A percentile compares a stretch with the other conserved stretches of the same genome.
Evolutionary conservation across 768 basidiomycete species (phyloP).

Genomic region (Hypholoma fasciculare): DNA sequence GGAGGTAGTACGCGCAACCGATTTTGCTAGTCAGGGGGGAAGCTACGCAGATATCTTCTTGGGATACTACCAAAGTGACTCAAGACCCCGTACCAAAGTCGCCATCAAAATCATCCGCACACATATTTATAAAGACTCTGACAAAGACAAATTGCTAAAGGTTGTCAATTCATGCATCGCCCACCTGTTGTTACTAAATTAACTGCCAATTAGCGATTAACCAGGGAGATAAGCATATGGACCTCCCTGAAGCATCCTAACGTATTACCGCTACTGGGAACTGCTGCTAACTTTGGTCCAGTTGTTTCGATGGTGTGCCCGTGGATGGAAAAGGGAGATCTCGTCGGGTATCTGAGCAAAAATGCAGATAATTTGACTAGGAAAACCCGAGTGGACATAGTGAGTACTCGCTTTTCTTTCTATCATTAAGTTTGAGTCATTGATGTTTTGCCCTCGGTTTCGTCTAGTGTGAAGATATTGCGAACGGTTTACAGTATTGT

Average conservation of each 20-base stretch:
- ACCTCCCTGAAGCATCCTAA: slow-evolving; percentile 5
- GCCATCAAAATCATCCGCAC: slow-evolving; percentile 17
- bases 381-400: slow-evolving; percentile 3
- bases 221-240: slow-evolving; percentile 6
- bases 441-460: background rate
- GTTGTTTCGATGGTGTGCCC: slow-evolving; percentile 8
- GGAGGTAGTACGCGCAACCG: background rate
- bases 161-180: background rate
- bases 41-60: background rate
- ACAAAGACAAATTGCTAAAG: slow-evolving; percentile 14
- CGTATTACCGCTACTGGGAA: slow-evolving; percentile 4
- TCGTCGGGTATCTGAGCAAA: background rate
- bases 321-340: slow-evolving; percentile 7
- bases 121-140: slow-evolving; percentile 11
- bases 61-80: background rate
- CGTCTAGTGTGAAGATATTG: slow-evolving; percentile 3
- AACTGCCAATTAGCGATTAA: background rate
- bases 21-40: background rate
- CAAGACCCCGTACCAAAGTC: background rate
- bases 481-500: slow-evolving; percentile 6
- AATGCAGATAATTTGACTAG: background rate
- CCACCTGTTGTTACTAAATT: background rate
- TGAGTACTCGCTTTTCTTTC: background rate
- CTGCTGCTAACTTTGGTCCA: slow-evolving; percentile 4
- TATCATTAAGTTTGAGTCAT: background rate